Conservation (phyloP, 2,329 filamentous ascomycete genomes). For the Talaromyces rugulosus region DNA sequence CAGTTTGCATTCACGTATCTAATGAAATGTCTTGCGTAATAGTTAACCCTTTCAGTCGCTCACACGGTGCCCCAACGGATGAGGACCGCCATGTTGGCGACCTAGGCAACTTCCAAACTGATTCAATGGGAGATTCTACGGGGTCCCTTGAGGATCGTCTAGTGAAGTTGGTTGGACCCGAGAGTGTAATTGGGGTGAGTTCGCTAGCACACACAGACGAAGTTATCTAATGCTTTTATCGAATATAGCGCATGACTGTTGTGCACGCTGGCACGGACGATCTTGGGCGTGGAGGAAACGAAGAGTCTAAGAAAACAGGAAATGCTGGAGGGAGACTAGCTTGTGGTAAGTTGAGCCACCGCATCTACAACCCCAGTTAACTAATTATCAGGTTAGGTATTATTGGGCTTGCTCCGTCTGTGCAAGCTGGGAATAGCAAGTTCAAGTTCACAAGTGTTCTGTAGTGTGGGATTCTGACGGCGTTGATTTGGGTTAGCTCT, state of each 20-base stretch:
- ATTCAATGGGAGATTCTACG: conserved; percentile 83
- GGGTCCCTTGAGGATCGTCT: conserved; percentile 75
- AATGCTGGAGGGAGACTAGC: conserved; percentile 91
- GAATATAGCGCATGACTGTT: conserved; percentile 79
- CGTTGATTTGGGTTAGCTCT: too few species aligned
- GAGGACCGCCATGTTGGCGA: conserved; percentile 91
- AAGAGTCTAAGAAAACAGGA: conserved; percentile 97
- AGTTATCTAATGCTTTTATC: neutral
- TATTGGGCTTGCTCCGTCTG: conserved; percentile 68
- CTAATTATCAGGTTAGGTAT: conserved; percentile 54
- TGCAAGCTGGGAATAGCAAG: too few species aligned
- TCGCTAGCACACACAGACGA: neutral
- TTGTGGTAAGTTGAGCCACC: conserved; percentile 64
- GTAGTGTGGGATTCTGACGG: too few species aligned
- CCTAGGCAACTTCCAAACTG: conserved; percentile 94
- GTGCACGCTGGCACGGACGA: conserved; percentile 95
- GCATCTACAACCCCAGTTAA: too few species aligned
- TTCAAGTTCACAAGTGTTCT: too few species aligned
- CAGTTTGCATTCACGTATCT: conserved; percentile 35
- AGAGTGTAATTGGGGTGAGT: conserved; percentile 88
- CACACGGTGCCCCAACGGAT: conserved; percentile 82
- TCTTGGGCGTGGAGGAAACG: conserved; percentile 84
- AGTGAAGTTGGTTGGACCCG: conserved; percentile 91
- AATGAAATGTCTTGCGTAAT: conserved; percentile 11
- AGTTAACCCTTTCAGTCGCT: conserved; percentile 96